Percentiles rank a stretch among this genome's conserved stretches.
Evolutionary conservation across 805 yeast genomes (phyloP).

Genomic region (Metschnikowia noctiluminum): DNA sequence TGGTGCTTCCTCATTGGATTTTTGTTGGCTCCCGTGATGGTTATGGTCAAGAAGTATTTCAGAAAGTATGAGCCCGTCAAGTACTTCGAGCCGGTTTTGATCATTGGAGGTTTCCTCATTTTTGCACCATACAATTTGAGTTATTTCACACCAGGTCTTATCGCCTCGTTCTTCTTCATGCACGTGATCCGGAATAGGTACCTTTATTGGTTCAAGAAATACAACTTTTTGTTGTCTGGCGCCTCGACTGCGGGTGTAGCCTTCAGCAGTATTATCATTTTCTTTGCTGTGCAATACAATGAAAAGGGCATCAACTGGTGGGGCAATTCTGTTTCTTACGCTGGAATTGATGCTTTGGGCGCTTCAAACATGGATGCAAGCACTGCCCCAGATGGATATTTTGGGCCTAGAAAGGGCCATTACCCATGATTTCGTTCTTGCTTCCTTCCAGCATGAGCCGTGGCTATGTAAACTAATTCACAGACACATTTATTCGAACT

Average conservation of each 20-base stretch:
- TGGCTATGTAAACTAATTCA: not conserved
- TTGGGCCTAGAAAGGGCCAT: conserved; percentile 20
- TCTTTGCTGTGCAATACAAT: conserved; percentile 36
- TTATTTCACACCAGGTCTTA: conserved; percentile 30
- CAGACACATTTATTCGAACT: not conserved
- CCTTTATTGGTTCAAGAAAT: conserved; percentile 34
- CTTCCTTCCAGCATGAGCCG: not conserved
- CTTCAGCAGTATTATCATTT: conserved; percentile 32
- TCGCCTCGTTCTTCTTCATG: conserved; percentile 27
- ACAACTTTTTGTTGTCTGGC: conserved; percentile 31
- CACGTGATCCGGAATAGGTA: conserved; percentile 26
- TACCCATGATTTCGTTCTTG: conserved; percentile 11
- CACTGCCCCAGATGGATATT: conserved; percentile 20
- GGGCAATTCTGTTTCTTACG: conserved; percentile 25
- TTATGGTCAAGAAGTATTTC: conserved; percentile 22
- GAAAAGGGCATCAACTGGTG: conserved; percentile 25
- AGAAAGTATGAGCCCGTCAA: conserved; percentile 19
- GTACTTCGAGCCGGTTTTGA: conserved; percentile 32
- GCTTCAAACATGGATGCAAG: conserved; percentile 1
- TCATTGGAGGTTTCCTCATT: conserved; percentile 30
- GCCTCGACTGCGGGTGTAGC: conserved; percentile 35
- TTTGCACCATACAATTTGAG: conserved; percentile 34
- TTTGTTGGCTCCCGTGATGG: conserved; percentile 23
- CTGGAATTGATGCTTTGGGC: conserved; percentile 33
- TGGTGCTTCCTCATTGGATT: conserved; percentile 35